These are phyloP conservation scores for Trametes punicea DNA, from an alignment of 768 basidiomycete species.

Conservation along the genomic window DNA sequence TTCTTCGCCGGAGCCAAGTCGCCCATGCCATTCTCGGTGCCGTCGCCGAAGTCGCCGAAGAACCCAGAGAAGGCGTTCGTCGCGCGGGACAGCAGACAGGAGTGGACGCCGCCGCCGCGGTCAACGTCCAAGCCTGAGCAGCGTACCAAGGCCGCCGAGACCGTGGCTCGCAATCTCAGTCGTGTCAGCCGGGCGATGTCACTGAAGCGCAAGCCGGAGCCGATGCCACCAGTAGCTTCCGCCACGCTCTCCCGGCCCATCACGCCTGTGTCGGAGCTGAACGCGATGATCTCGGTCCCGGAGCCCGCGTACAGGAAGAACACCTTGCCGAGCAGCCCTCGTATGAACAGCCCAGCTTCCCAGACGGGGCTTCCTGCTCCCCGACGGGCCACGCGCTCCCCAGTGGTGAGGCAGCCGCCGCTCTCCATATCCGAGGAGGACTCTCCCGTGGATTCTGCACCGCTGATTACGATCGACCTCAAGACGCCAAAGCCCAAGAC, in stretches of 20 bases:
- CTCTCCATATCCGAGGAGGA: conserved; percentile 7
- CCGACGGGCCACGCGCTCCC: conserved; percentile 21
- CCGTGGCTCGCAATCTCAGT: conserved; percentile 10
- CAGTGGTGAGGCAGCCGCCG: conserved; percentile 20
- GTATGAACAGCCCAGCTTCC: neutral
- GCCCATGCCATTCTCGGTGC: conserved; percentile 21
- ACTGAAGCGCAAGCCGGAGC: conserved; percentile 13
- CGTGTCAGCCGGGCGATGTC: conserved; percentile 20
- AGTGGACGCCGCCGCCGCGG: conserved; percentile 10
- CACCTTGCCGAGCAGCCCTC: conserved; percentile 9
- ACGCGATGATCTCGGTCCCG: conserved; percentile 21
- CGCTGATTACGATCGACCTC: conserved; percentile 21
- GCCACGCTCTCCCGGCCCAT: conserved; percentile 21
- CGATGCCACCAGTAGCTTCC: neutral
- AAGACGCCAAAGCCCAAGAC: conserved; percentile 18
- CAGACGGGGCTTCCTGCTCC: conserved; percentile 19
- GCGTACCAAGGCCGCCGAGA: neutral
- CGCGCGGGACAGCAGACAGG: conserved; percentile 9
- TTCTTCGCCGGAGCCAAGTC: conserved; percentile 24
- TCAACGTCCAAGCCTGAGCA: conserved; percentile 3
- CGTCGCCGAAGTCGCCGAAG: conserved; percentile 16
- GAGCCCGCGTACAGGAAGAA: conserved; percentile 18
- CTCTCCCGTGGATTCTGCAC: conserved; percentile 9
- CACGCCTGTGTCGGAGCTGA: conserved; percentile 21
- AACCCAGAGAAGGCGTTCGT: conserved; percentile 17